phyloP scores from a whole-genome alignment of 1,284 basidiomycete species.

The Sanghuangporus weigelae region DNA sequence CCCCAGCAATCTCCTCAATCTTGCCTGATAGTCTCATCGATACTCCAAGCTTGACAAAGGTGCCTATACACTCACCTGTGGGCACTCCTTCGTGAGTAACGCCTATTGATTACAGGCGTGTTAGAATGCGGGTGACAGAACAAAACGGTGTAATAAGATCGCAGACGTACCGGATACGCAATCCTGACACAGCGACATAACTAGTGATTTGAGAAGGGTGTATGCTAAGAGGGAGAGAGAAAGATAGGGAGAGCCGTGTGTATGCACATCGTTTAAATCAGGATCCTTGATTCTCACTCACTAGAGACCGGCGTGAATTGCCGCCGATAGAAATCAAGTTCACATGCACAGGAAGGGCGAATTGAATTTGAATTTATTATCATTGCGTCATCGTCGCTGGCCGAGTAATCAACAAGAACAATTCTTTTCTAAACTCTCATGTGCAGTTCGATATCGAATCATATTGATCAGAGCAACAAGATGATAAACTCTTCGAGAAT shows the following conservation, averaged over 20 bases:
- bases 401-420: background rate
- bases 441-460: background rate
- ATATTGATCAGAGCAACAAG: background rate
- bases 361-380: background rate
- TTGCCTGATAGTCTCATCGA: conserved; percentile 24
- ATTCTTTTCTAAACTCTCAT: background rate
- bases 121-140: background rate
- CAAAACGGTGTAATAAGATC: background rate
- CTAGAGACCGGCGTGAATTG: background rate
- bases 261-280: background rate
- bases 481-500: background rate
- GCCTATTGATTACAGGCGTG: conserved; percentile 29
- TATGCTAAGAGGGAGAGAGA: background rate
- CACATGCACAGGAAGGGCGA: background rate
- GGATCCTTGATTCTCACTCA: background rate
- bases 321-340: background rate
- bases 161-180: conserved; percentile 12
- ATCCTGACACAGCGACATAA: conserved; percentile 16
- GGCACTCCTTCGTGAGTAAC: conserved; percentile 53
- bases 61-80: conserved; percentile 31
- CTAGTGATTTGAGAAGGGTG: background rate
- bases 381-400: background rate
- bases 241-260: background rate
- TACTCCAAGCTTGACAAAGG: background rate
- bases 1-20: conserved; percentile 39